These are phyloP conservation scores for Colletotrichum gloeosporioides DNA, from an alignment of 2,329 filamentous ascomycete genomes.

Conservation along the genomic window DNA sequence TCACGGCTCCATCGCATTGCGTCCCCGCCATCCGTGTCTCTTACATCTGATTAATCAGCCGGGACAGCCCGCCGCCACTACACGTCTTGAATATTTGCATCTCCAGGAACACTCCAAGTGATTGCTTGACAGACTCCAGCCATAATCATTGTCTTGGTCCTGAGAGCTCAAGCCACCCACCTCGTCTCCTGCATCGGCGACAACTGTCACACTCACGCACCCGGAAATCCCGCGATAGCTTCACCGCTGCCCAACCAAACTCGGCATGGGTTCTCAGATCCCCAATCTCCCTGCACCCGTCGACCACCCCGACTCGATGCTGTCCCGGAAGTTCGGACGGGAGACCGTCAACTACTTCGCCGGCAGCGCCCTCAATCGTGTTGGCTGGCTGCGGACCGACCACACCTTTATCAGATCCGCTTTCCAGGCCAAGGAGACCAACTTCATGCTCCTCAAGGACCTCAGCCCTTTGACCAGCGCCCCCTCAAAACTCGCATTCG, in stretches of 20 bases:
- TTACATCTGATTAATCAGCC: slow-evolving; percentile 20
- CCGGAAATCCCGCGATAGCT: slow-evolving; percentile 12
- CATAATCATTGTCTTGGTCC: neutral
- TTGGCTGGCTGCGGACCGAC: slow-evolving; percentile 78
- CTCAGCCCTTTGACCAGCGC: slow-evolving; percentile 71
- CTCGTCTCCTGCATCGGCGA: neutral
- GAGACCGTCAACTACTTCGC: slow-evolving; percentile 87
- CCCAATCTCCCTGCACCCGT: slow-evolving; percentile 50
- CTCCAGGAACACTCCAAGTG: neutral
- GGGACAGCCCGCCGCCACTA: neutral
- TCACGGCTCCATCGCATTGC: slow-evolving; percentile 13
- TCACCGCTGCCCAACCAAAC: neutral
- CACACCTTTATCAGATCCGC: slow-evolving; percentile 73
- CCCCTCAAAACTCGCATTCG: slow-evolving; percentile 66
- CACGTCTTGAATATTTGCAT: neutral
- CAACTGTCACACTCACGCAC: neutral
- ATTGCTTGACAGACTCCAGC: neutral
- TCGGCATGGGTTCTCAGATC: slow-evolving; percentile 20
- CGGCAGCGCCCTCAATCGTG: slow-evolving; percentile 77
- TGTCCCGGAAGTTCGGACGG: slow-evolving; percentile 78
- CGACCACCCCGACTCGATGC: slow-evolving; percentile 64
- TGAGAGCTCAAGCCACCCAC: neutral
- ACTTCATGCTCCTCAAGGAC: slow-evolving; percentile 80
- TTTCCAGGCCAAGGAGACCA: slow-evolving; percentile 67
- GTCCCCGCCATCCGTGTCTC: neutral